These are phyloP conservation scores for Straminergon stramineum DNA, from an alignment of 225 moss, liverwort and hornwort species.

Conservation along the genomic window DNA sequence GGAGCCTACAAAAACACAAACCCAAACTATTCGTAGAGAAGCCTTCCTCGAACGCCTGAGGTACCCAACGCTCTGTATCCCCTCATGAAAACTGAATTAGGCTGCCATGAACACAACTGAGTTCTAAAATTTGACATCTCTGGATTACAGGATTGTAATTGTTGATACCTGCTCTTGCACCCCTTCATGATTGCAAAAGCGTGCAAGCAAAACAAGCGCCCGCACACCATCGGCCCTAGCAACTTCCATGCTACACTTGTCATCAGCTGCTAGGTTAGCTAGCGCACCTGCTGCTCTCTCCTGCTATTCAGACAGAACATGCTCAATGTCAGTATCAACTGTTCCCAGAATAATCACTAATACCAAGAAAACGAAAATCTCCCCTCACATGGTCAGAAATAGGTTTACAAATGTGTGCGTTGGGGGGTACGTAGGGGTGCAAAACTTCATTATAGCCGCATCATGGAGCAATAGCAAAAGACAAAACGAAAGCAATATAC, in stretches of 20 bases:
- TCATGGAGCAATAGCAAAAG: background rate
- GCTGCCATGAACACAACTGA: background rate
- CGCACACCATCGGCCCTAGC: slow-evolving; percentile 84
- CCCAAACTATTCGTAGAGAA: background rate
- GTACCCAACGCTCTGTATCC: background rate
- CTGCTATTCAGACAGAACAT: slow-evolving; percentile 38
- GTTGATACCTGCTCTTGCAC: slow-evolving; percentile 79
- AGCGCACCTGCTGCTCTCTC: slow-evolving; percentile 96
- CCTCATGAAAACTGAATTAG: background rate
- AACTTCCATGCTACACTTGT: slow-evolving; percentile 97
- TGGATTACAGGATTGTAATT: background rate
- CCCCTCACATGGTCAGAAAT: background rate
- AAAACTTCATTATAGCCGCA: background rate
- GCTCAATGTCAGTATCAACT: slow-evolving; percentile 9
- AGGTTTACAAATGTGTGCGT: background rate
- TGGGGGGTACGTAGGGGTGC: background rate
- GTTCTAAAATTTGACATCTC: background rate
- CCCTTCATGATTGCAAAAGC: slow-evolving; percentile 77
- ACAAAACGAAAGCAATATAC: background rate
- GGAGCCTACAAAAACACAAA: background rate
- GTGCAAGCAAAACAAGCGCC: slow-evolving; percentile 79
- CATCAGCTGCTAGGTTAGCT: slow-evolving; percentile 91
- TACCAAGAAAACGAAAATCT: background rate
- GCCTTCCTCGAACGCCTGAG: background rate
- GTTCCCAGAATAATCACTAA: background rate